phyloP scores from a whole-genome alignment of 1,139 yeast species.

The Yamadazyma taylorii region DNA sequence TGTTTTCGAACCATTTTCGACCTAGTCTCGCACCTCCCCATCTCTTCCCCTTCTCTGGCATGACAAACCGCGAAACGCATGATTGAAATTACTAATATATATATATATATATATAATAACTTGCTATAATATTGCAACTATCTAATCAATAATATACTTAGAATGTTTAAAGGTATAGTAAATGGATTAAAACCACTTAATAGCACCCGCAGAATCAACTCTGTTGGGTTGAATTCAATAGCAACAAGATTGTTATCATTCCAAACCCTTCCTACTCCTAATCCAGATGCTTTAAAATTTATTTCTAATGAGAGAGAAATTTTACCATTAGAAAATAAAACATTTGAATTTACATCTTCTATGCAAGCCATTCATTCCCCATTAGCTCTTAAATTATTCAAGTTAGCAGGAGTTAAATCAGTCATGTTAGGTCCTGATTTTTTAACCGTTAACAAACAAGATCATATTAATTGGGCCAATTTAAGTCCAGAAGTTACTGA shows the following conservation, averaged over 20 bases:
- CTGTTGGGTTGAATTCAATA: neutral
- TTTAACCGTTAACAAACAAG: slow-evolving; percentile 48
- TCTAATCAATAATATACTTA: neutral
- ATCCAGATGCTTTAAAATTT: slow-evolving; percentile 88
- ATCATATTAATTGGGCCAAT: slow-evolving; percentile 47
- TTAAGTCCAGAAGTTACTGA: slow-evolving; percentile 47
- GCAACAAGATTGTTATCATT: slow-evolving; percentile 31
- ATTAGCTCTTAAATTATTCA: slow-evolving; percentile 74
- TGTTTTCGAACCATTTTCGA: neutral
- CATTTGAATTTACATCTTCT: slow-evolving; percentile 68
- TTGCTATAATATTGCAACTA: neutral
- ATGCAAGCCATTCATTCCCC: slow-evolving; percentile 77
- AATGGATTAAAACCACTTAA: neutral
- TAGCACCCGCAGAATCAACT: neutral
- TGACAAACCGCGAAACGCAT: neutral
- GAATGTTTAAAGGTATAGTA: slow-evolving; percentile 1
- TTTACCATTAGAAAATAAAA: slow-evolving; percentile 65
- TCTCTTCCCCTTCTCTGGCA: neutral
- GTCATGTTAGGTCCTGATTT: slow-evolving; percentile 79
- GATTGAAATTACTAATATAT: neutral
- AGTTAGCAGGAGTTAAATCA: slow-evolving; percentile 81
- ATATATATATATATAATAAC: too few relatives aligned
- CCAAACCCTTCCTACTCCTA: slow-evolving; percentile 69
- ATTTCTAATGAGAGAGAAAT: slow-evolving; percentile 46
- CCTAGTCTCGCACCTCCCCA: neutral